Evolutionary conservation across 306 rosid genomes (phyloP), one percentile per base, ranked within the genome.

Genomic region (Casuarina glauca): DNA sequence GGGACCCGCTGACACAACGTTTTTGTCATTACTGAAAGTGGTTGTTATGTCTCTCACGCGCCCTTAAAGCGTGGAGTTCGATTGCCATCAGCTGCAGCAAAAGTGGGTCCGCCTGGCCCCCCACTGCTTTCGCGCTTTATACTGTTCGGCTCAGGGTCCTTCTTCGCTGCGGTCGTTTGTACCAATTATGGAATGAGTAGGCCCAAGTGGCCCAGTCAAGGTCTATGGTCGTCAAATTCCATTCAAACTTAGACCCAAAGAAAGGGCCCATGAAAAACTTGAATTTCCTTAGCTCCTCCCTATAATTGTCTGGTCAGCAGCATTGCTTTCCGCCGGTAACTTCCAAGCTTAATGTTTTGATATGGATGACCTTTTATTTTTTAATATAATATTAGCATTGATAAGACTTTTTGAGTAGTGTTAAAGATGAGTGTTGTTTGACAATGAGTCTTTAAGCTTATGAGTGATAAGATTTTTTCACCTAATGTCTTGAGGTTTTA

Each of bases 1-100:
- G 76, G 91, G 89, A 6, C 89, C 90, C 89, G 13, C 84, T 81
- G 87, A 86, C 88, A 84, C 84, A 51, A 84, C 82, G 2, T 69
- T 70, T 80, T 78, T 69, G 72, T 74, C 72, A 50, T 71, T 43
- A 19, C 44, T 38, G 39, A 39, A 36, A 35, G 54, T 44, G 42
- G 52, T 13, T 1, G 51, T 6, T 4, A 58, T 36, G 26, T 49
- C 50, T 11, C 19, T 9, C 82, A 82, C 86, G 77, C 80, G 81
- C 83, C 81, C 11, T 52, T 53, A 61, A 45, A 4, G 74, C 69
- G 69, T 72, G 35, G 75, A 45, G 15, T 5, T 10, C 17, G 19
- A 43, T 10, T 52, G 38, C 32, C 32, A 63, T 73, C 64, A n/a
- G 61, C 19, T 63, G 49, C 76, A 17, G 45, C 81, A 35, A 71